Evolutionary conservation across 345 rosid genomes (phyloP), one percentile per base, ranked within the genome.

Genomic region (Triadica sebifera): DNA sequence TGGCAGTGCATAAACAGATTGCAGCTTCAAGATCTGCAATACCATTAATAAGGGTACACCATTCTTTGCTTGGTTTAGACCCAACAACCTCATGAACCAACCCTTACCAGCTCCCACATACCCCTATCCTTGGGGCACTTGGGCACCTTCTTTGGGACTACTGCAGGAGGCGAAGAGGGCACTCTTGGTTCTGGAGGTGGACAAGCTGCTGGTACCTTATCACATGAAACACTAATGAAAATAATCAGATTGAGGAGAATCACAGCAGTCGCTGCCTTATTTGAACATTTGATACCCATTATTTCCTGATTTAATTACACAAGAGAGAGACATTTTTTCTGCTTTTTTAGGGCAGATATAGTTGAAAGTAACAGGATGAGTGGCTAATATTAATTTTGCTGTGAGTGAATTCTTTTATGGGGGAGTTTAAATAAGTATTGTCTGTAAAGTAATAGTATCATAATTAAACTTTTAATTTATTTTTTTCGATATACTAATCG

Each of bases 11-110:
- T 17, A 91, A 80, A 76, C 97, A 93, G 71, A 82, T 12, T 0
- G 97, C 95, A 16, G 96, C 98, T 82, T 93, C 93, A 1, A 91
- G 75, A 78, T 93, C 96, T 0, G 90, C 98, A n/a, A 93, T n/a
- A 60, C 98, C 96, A 41, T 81, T 66, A 43, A 93, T 79, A 22
- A 93, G 51, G 4, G 83, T 72, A 77, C 98, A 93, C 58, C 97
- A 93, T 77, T 89, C 85, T 62, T 88, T 62, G 73, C 92, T 91
- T 34, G 97, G 97, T 59, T 82, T 85, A 37, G 89, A 82, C 65
- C 97, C 97, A 2, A 91, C 70, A 16, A 58, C 80, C 84, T 91
- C 95, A 34, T 75, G 67, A 75, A 89, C 88, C 82, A 91, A 68
- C 63, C 94, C 94, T 60, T 89, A 78, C 94, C 94, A 88, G 87